Percentiles rank a stretch among this genome's conserved stretches.
These are phyloP conservation scores for Vaucheria bursata DNA, from an alignment of 352 stramenopile genomes.

Conservation along the genomic window DNA sequence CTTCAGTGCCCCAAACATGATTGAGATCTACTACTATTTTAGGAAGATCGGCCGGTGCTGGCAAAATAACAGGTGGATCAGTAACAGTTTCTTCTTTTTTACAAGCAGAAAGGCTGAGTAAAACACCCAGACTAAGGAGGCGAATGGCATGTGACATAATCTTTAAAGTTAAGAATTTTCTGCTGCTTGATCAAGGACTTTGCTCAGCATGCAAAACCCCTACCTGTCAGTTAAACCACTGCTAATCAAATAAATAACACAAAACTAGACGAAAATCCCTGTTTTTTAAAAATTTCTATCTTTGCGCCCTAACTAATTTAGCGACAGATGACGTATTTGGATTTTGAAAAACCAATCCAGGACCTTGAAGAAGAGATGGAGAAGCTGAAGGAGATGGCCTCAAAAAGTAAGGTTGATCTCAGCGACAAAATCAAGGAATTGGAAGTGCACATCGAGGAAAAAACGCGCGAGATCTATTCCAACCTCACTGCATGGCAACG, in stretches of 20 bases:
- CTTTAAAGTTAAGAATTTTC: too few species aligned
- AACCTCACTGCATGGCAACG: background rate
- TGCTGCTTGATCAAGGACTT: too few species aligned
- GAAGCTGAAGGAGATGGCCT: background rate
- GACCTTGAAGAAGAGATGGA: background rate
- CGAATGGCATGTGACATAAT: too few species aligned
- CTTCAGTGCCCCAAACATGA: background rate
- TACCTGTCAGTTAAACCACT: too few species aligned
- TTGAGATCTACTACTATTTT: background rate
- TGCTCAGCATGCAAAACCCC: too few species aligned
- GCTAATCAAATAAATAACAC: too few species aligned
- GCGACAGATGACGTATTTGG: background rate
- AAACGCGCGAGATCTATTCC: background rate
- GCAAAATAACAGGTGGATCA: background rate
- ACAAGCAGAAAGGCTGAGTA: background rate
- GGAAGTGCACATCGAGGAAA: background rate
- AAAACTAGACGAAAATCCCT: too few species aligned
- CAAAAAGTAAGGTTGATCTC: background rate
- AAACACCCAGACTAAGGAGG: too few species aligned
- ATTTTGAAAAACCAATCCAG: slow-evolving; percentile 2
- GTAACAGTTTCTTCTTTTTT: background rate
- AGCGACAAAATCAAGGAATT: background rate
- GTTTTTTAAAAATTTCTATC: too few species aligned
- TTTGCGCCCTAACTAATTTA: too few species aligned
- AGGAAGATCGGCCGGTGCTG: background rate